Evolutionary conservation across 2,329 filamentous ascomycete genomes (phyloP).

Genomic region (Myriosclerotinia scirpicola): DNA sequence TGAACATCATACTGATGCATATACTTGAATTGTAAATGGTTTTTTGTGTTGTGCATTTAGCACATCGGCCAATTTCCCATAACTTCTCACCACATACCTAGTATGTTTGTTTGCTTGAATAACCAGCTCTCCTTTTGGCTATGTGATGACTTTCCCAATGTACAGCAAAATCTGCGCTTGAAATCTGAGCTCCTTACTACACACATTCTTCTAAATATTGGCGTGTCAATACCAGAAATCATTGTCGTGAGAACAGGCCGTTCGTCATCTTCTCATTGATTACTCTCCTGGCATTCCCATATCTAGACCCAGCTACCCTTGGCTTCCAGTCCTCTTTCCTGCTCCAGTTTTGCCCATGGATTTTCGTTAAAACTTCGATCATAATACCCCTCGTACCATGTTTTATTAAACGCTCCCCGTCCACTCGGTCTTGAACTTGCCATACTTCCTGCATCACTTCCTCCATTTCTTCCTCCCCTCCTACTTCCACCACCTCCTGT

Average conservation of each 20-base stretch:
- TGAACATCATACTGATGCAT: not conserved
- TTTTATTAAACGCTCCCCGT: slow-evolving; percentile 43
- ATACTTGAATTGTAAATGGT: not conserved
- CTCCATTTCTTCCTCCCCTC: slow-evolving; percentile 8
- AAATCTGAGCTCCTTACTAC: not conserved
- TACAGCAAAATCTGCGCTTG: not conserved
- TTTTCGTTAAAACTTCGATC: slow-evolving; percentile 69
- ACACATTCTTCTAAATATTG: not conserved
- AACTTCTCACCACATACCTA: not conserved
- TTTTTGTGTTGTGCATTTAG: not conserved
- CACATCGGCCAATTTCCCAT: not conserved
- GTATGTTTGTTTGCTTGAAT: not conserved
- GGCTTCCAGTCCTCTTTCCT: slow-evolving; percentile 46
- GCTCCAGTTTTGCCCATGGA: slow-evolving; percentile 65
- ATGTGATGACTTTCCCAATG: not conserved
- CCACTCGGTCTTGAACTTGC: slow-evolving; percentile 27
- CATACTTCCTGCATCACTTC: slow-evolving; percentile 25
- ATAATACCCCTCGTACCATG: slow-evolving; percentile 69
- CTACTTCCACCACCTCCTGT: slow-evolving; percentile 23
- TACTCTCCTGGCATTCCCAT: not conserved
- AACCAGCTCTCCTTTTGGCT: not conserved
- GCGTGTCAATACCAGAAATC: not conserved
- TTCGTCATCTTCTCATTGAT: not conserved
- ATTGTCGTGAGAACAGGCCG: not conserved
- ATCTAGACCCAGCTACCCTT: slow-evolving; percentile 49